phyloP scores from a whole-genome alignment of 495 filamentous ascomycete genomes.

The Neohortaea acidophila region DNA sequence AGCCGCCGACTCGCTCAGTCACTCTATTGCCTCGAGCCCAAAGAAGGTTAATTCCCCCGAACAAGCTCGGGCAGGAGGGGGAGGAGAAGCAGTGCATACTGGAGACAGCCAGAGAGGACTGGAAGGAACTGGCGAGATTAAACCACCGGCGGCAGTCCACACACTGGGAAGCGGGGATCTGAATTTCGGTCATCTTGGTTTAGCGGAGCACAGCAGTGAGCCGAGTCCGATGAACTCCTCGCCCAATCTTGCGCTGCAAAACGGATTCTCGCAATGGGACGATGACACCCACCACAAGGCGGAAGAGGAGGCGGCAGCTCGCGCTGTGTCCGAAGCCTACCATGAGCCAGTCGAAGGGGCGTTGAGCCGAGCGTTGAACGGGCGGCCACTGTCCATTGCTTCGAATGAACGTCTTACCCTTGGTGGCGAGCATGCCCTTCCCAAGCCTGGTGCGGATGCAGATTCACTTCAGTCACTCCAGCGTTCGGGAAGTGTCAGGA shows the following conservation, averaged over 20 bases:
- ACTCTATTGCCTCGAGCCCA: slow-evolving; percentile 74
- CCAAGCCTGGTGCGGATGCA: slow-evolving; percentile 52
- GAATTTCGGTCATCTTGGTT: slow-evolving; percentile 67
- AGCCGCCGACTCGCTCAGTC: slow-evolving; percentile 75
- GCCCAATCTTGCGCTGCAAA: slow-evolving; percentile 29
- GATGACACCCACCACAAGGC: slow-evolving; percentile 41
- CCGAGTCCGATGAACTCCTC: slow-evolving; percentile 33
- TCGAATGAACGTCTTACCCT: slow-evolving; percentile 18
- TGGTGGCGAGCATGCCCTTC: slow-evolving; percentile 30
- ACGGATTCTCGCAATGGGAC: slow-evolving; percentile 17
- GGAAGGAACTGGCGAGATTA: slow-evolving; percentile 26
- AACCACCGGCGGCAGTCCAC: slow-evolving; percentile 55
- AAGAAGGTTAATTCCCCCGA: too few species aligned
- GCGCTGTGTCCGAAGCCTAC: slow-evolving; percentile 48
- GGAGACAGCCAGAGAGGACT: slow-evolving; percentile 24
- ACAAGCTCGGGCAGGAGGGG: slow-evolving; percentile 32
- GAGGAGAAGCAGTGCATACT: slow-evolving; percentile 12
- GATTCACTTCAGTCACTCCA: slow-evolving; percentile 46
- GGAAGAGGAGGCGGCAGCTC: slow-evolving; percentile 43
- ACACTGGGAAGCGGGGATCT: slow-evolving; percentile 82
- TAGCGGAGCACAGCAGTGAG: slow-evolving; percentile 46
- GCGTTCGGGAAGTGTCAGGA: slow-evolving; percentile 69
- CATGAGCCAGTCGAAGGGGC: slow-evolving; percentile 28
- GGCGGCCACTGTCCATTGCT: slow-evolving; percentile 21
- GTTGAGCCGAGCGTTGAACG: slow-evolving; percentile 7